Percentiles rank a stretch among this genome's conserved stretches.
Evolutionary conservation across 176 grass and related monocot genomes (phyloP).

Genomic region (Hordeum marinum): DNA sequence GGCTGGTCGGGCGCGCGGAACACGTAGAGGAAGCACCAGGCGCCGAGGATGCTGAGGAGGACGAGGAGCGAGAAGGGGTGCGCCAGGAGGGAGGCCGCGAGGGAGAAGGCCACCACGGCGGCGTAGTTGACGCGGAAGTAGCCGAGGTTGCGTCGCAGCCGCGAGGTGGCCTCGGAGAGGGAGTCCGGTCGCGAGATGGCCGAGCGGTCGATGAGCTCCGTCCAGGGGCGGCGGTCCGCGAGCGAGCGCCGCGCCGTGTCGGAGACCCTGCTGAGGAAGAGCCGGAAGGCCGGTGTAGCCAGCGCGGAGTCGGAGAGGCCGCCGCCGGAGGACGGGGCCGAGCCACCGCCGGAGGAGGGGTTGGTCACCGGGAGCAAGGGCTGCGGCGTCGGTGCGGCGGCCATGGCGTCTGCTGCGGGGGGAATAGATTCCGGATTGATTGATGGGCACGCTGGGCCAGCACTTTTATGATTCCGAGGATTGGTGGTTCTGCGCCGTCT

Average conservation of each 20-base stretch:
- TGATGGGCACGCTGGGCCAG: not conserved
- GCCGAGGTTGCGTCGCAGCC: slow-evolving; percentile 74
- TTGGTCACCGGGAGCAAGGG: slow-evolving; percentile 69
- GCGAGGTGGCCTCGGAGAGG: slow-evolving; percentile 74
- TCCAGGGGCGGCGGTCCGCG: slow-evolving; percentile 66
- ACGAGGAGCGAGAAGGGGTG: slow-evolving; percentile 80
- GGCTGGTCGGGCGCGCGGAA: slow-evolving; percentile 81
- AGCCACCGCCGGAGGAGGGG: slow-evolving; percentile 7
- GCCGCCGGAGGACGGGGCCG: slow-evolving; percentile 10
- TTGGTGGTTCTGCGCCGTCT: slow-evolving; percentile 19
- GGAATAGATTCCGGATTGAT: not conserved
- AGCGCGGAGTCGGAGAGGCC: slow-evolving; percentile 3
- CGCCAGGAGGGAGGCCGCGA: slow-evolving; percentile 68
- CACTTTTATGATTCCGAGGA: slow-evolving; percentile 14
- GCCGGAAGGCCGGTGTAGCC: slow-evolving; percentile 53
- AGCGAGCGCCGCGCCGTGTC: slow-evolving; percentile 66
- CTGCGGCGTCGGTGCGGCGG: slow-evolving; percentile 35
- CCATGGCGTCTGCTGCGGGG: slow-evolving; percentile 20
- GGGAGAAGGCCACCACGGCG: slow-evolving; percentile 57
- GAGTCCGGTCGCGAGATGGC: slow-evolving; percentile 72
- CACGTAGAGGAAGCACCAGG: slow-evolving; percentile 89
- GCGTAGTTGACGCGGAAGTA: slow-evolving; percentile 99
- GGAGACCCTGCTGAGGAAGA: slow-evolving; percentile 58
- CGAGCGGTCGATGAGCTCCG: slow-evolving; percentile 79
- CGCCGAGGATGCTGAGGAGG: slow-evolving; percentile 61